Conservation (phyloP, 2,329 filamentous ascomycete species). For the Monilinia aucupariae region DNA sequence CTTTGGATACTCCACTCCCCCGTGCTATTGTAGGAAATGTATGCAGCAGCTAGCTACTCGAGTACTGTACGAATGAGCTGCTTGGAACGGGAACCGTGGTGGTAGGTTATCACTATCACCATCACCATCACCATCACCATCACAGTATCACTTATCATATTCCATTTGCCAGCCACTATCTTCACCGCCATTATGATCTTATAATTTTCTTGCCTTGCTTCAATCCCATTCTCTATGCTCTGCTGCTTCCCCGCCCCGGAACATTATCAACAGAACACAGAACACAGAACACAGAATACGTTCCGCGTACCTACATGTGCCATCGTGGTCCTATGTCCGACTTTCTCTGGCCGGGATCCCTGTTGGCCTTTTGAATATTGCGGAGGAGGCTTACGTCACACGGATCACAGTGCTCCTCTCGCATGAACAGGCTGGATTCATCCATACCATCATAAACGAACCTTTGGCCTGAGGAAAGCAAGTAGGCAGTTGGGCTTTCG, state of each 20-base stretch:
- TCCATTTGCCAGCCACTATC: no score
- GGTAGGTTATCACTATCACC: no score
- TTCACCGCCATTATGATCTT: constrained; percentile 5
- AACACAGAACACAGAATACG: constrained; percentile 8
- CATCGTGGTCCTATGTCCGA: background rate
- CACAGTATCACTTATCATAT: no score
- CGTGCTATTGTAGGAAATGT: no score
- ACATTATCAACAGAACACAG: constrained; percentile 8
- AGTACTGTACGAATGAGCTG: no score
- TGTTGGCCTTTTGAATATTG: background rate
- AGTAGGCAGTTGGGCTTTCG: background rate
- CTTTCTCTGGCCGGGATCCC: background rate
- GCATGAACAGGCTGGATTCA: constrained; percentile 8
- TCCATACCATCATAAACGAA: background rate
- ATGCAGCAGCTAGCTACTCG: no score
- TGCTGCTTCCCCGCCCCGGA: background rate
- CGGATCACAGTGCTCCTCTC: no score
- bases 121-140: no score
- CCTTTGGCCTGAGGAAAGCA: background rate
- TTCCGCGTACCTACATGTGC: constrained; percentile 9
- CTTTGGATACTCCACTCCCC: no score
- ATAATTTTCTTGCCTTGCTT: background rate
- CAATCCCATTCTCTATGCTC: background rate
- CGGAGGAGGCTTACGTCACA: background rate
- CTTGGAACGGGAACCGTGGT: no score